phyloP scores from a whole-genome alignment of 108 stramenopile species.

The Conticribra guillardii region DNA sequence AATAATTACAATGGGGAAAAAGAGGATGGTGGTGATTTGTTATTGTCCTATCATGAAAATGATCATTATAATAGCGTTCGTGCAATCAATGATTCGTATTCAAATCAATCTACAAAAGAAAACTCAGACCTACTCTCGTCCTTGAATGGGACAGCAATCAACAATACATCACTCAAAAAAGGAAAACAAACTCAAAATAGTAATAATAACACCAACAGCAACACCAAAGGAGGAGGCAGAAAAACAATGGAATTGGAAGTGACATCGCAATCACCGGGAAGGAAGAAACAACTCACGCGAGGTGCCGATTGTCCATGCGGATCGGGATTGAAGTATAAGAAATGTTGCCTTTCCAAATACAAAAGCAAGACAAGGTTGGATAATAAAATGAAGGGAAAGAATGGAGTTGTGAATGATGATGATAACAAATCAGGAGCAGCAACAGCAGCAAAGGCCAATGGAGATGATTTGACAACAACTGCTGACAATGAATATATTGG shows the following conservation, averaged over 20 bases:
- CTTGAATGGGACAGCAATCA: no score
- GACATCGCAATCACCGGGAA: neutral
- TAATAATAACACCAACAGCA: no score
- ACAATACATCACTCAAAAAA: neutral
- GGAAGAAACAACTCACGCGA: neutral
- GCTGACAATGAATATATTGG: neutral
- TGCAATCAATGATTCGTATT: conserved; percentile 4
- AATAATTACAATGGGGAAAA: neutral
- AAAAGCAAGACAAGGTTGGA: conserved; percentile 37
- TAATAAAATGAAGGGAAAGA: conserved; percentile 13
- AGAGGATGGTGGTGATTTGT: conserved; percentile 44
- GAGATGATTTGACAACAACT: no score
- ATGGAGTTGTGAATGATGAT: conserved; percentile 1
- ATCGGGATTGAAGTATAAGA: conserved; percentile 66
- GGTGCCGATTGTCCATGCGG: conserved; percentile 72
- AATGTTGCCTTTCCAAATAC: conserved; percentile 62
- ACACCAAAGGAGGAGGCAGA: no score
- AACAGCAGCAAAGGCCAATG: neutral
- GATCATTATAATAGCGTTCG: conserved; percentile 90
- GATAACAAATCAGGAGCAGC: neutral
- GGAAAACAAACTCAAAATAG: no score
- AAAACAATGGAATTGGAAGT: no score
- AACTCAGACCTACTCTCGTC: no score
- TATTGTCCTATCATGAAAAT: conserved; percentile 81
- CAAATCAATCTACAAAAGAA: conserved; percentile 7